These are phyloP conservation scores for Aspergillus saccharolyticus DNA, from an alignment of 495 filamentous ascomycete species.

Conservation along the genomic window DNA sequence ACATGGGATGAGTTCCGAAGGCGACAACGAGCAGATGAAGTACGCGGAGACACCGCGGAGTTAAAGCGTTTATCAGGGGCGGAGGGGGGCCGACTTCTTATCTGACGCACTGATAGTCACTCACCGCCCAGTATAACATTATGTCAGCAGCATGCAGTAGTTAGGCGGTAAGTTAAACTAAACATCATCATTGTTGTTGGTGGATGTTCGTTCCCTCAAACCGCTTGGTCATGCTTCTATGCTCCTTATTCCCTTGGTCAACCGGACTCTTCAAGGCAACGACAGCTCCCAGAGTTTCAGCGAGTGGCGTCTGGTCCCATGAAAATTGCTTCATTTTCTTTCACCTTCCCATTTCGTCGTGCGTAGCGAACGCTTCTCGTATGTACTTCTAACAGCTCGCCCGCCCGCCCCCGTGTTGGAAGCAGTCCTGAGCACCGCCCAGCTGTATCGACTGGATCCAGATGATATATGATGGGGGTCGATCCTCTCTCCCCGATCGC, in stretches of 20 bases:
- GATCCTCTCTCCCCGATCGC: constrained; percentile 84
- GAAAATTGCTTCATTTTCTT: neutral
- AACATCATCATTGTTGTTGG: constrained; percentile 3
- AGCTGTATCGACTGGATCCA: constrained; percentile 27
- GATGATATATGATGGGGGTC: constrained; percentile 67
- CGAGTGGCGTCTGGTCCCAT: constrained; percentile 1
- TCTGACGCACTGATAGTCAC: neutral
- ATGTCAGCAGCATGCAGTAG: neutral
- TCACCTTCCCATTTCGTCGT: neutral
- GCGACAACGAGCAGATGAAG: neutral
- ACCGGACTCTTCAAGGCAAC: neutral
- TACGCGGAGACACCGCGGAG: neutral
- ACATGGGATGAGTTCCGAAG: neutral
- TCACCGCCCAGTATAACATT: neutral
- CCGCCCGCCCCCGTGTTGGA: constrained; percentile 23
- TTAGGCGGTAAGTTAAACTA: neutral
- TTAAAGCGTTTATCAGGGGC: constrained; percentile 1
- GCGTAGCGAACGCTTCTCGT: constrained; percentile 13
- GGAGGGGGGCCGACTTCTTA: neutral
- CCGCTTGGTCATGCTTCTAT: neutral
- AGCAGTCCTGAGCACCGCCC: constrained; percentile 33
- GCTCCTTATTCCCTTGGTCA: neutral
- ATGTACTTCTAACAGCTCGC: constrained; percentile 24
- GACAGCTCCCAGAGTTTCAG: neutral
- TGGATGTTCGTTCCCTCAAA: neutral